Evolutionary conservation across 768 basidiomycete genomes (phyloP).

Genomic region (Pleurotus tuoliensis): DNA sequence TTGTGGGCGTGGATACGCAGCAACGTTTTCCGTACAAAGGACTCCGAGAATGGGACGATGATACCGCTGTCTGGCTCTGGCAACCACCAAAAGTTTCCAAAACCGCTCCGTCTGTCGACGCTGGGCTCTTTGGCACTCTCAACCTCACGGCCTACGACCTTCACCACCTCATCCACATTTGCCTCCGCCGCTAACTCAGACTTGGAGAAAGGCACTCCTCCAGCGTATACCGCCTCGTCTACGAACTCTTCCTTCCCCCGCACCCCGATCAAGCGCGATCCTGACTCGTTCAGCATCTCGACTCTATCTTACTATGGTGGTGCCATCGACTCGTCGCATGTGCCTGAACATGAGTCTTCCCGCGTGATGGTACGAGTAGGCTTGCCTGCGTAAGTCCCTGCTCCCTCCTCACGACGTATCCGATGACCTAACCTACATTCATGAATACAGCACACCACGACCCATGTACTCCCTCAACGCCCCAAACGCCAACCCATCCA

Average conservation of each 20-base stretch:
- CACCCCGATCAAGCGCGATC: conserved; percentile 1
- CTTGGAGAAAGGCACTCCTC: not conserved
- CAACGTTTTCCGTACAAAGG: not conserved
- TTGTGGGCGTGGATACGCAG: not conserved
- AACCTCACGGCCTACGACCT: not conserved
- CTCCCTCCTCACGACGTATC: not conserved
- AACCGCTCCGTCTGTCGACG: not conserved
- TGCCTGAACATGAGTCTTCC: not conserved
- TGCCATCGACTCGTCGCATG: not conserved
- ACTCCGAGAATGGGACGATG: not conserved
- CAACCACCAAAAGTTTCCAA: not conserved
- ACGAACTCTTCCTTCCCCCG: conserved; percentile 1
- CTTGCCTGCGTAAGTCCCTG: not conserved
- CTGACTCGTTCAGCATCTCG: conserved; percentile 2
- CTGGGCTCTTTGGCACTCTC: not conserved
- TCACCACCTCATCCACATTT: no score
- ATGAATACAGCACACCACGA: not conserved
- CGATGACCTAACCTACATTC: no score
- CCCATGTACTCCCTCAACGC: not conserved
- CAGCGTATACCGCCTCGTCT: not conserved
- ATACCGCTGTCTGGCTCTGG: not conserved
- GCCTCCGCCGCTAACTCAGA: not conserved
- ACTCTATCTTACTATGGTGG: conserved; percentile 3
- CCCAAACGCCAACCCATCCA: not conserved
- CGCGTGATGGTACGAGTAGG: not conserved